Base-by-base conservation (phyloP, 306 rosid species). In the Pachyrhizus erosus region DNA sequence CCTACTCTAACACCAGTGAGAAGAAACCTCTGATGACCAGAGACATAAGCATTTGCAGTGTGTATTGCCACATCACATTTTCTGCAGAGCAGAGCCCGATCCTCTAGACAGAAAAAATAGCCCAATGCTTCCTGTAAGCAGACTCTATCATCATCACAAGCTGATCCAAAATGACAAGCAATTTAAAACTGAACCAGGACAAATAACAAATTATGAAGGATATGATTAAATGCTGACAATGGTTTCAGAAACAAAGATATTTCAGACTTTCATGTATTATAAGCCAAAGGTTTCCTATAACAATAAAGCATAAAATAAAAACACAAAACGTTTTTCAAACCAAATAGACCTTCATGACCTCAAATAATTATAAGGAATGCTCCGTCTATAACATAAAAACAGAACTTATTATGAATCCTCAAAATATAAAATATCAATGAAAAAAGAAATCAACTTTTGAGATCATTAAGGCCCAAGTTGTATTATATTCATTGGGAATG, bases 91-190 rank as follows among this genome's bases (percentile, higher is more conserved):
- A 94, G 81, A 54, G 98, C 98, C 33, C 98, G 94, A 80, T 94
- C 97, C 87, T 94, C 98, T 43, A 94, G 78, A 76, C 97, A 94
- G 84, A 94, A 94, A 90, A 94, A 92, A 83, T 91, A 91, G 70
- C 98, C 98, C 76, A 89, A 79, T 2, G 89, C 73, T 78, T 94
- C 97, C 97, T 94, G 96, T 78, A 33, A 86, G 80, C 49, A 84
- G 42, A 81, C 15, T 33, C 68, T 60, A 79, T 24, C 84, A 81
- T 64, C 67, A 86, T 48, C 67, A 83, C 31, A 82, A 77, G 57
- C 73, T 65, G 51, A 80, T 76, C 20, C 49, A 43, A 84, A 82
- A 81, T 72, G 20, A 23, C 52, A 49, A 31, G 14, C 13, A 42
- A 24, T 68, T 64, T 57, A 27, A 72, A 46, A 54, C 60, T 42